Evolutionary conservation across 1,284 basidiomycete species (phyloP).

Genomic region (Ustilago nuda): DNA sequence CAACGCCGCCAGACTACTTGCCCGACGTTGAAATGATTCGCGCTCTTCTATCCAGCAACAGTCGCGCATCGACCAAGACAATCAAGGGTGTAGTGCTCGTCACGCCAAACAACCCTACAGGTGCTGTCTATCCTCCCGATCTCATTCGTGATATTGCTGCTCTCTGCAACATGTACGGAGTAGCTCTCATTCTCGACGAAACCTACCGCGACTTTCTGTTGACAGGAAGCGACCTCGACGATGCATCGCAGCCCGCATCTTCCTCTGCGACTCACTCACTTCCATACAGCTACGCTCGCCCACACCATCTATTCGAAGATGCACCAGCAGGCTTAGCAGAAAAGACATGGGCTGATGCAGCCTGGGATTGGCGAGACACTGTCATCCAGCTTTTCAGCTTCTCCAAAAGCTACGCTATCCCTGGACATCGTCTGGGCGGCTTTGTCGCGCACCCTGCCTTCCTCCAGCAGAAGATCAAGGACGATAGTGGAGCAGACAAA

Average conservation of each 20-base stretch:
- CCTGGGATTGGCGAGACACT: slow-evolving; percentile 73
- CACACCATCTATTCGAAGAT: slow-evolving; percentile 74
- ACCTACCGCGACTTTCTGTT: slow-evolving; percentile 83
- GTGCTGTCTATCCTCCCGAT: slow-evolving; percentile 77
- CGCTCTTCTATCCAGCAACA: slow-evolving; percentile 73
- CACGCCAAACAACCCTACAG: slow-evolving; percentile 76
- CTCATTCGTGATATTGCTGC: slow-evolving; percentile 77
- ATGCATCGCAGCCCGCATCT: not conserved
- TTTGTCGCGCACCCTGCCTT: slow-evolving; percentile 78
- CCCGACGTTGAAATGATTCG: slow-evolving; percentile 74
- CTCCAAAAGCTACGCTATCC: slow-evolving; percentile 84
- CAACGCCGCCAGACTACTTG: slow-evolving; percentile 74
- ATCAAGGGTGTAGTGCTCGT: slow-evolving; percentile 75
- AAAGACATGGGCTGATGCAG: slow-evolving; percentile 12
- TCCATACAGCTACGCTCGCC: slow-evolving; percentile 66
- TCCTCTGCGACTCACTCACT: slow-evolving; percentile 7
- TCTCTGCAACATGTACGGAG: slow-evolving; percentile 74
- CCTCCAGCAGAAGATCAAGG: slow-evolving; percentile 64
- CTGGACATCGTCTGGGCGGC: slow-evolving; percentile 84
- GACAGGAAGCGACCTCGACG: slow-evolving; percentile 50
- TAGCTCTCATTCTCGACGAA: slow-evolving; percentile 79
- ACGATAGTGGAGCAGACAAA: slow-evolving; percentile 62
- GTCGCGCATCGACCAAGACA: slow-evolving; percentile 72
- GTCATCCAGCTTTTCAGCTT: slow-evolving; percentile 57
- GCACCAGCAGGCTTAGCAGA: slow-evolving; percentile 16